Conservation (phyloP, 345 rosid species). For the Mercurialis annua region DNA sequence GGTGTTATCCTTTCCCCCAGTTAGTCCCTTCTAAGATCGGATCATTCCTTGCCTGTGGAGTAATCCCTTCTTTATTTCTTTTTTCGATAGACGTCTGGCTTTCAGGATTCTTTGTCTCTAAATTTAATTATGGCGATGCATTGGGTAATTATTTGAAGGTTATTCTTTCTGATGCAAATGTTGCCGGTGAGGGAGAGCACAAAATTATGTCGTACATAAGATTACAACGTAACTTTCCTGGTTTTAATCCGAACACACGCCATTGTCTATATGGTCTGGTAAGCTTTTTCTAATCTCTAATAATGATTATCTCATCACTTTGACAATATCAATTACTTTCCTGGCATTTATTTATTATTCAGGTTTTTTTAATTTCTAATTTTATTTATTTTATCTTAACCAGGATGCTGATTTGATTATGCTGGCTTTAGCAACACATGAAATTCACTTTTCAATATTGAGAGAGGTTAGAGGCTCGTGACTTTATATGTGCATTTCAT, state of each 20-base stretch:
- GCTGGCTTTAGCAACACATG: slow-evolving; percentile 95
- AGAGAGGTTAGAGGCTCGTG: slow-evolving; percentile 65
- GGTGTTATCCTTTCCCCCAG: slow-evolving; percentile 22
- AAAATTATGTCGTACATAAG: slow-evolving; percentile 95
- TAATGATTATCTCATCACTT: neutral
- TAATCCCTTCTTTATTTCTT: slow-evolving; percentile 42
- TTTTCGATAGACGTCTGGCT: slow-evolving; percentile 34
- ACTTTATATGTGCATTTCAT: slow-evolving; percentile 14
- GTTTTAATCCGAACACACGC: slow-evolving; percentile 89
- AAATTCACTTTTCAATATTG: slow-evolving; percentile 93
- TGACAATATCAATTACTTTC: neutral
- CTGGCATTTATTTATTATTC: no score
- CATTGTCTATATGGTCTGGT: slow-evolving; percentile 96
- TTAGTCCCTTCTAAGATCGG: slow-evolving; percentile 38
- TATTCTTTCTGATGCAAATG: slow-evolving; percentile 95
- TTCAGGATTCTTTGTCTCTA: slow-evolving; percentile 54
- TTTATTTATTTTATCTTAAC: slow-evolving; percentile 18
- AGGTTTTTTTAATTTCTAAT: neutral
- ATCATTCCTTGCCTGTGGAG: slow-evolving; percentile 49
- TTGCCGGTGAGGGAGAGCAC: slow-evolving; percentile 98
- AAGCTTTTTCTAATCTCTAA: slow-evolving; percentile 23
- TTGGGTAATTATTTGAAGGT: slow-evolving; percentile 81
- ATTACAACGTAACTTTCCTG: slow-evolving; percentile 72
- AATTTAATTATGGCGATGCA: slow-evolving; percentile 56
- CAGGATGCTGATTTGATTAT: slow-evolving; percentile 99